Evolutionary conservation across 148 eudicot genomes (phyloP).

Genomic region (Amaranthus cruentus): DNA sequence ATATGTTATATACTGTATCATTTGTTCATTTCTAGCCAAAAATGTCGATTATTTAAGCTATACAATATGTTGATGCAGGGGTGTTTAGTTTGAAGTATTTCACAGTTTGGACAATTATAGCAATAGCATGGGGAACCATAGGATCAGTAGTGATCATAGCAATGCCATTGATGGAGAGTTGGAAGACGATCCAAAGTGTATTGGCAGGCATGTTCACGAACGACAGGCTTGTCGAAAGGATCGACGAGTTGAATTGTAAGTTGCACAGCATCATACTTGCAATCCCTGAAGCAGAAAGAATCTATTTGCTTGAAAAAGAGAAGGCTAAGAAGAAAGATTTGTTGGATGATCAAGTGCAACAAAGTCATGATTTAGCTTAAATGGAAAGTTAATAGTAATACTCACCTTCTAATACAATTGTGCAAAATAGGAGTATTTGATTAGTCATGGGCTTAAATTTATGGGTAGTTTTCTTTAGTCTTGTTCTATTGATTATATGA

Average conservation of each 20-base stretch:
- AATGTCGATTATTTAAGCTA: no score
- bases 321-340: constrained; percentile 51
- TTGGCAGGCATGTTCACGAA: constrained; percentile 72
- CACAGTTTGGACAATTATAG: constrained; percentile 79
- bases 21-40: no score
- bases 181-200: constrained; percentile 63
- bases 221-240: constrained; percentile 55
- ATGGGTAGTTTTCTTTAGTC: no score
- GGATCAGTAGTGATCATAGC: constrained; percentile 78
- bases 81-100: constrained; percentile 72
- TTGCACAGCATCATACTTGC: constrained; percentile 49
- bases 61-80: constrained; percentile 34
- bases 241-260: constrained; percentile 63
- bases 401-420: no score
- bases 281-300: constrained; percentile 70
- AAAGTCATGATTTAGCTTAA: constrained; percentile 13
- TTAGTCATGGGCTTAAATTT: no score
- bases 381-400: not conserved
- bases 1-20: no score
- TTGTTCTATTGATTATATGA: no score
- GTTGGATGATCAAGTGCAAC: constrained; percentile 19
- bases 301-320: constrained; percentile 60
- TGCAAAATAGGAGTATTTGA: no score
- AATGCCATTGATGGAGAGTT: constrained; percentile 79
- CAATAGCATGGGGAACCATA: constrained; percentile 91